Evolutionary conservation across 208 protist genomes (phyloP), one percentile per base, ranked within the genome.

Genomic region (Leishmania arabica): DNA sequence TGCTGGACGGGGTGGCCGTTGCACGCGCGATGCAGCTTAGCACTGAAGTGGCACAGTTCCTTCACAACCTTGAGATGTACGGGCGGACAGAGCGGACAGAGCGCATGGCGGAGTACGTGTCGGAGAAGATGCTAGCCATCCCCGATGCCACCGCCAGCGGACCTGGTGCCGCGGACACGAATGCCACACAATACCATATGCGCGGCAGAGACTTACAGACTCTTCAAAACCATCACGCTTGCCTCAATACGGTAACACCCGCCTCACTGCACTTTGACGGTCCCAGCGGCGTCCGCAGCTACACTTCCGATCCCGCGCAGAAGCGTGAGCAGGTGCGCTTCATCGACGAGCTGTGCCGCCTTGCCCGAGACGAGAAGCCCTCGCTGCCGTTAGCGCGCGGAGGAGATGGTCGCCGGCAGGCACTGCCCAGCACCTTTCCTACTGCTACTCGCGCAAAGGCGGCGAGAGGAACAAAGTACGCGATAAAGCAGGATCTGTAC

Each of bases 251-350:
- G 40, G 89, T 81, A 75, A 89, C 89, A 34, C 91, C 88, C 1
- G n/a, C 85, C 45, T 58, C 78, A 5, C 86, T 95, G 8, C 89
- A 95, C 76, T 84, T 79, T 21, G 91, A 94, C 40, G 92, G 92
- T 0, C 92, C 92, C 4, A 86, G 91, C 31, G 84, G 90, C 45
- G 88, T 98, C 4, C 86, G 90, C 15, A 77, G 75, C 11, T 98
- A 98, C 87, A 93, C 92, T 6, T 91, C 71, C 27, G 92, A 95
- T 73, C 91, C 93, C 21, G 64, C 79, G 21, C 82, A 76, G 64
- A 95, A 92, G 75, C 81, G 95, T n/a, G 90, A 88, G 71, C 92
- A 98, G 77, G 89, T 95, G 31, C 90, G 85, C 37, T 95, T 93
- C 69, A 93, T 98, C 75, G 89, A 95, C 51, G 83, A 95, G 49